Evolutionary conservation across 2,329 filamentous ascomycete species (phyloP), one percentile per base, ranked within the genome.

Genomic region (Nemania serpens): DNA sequence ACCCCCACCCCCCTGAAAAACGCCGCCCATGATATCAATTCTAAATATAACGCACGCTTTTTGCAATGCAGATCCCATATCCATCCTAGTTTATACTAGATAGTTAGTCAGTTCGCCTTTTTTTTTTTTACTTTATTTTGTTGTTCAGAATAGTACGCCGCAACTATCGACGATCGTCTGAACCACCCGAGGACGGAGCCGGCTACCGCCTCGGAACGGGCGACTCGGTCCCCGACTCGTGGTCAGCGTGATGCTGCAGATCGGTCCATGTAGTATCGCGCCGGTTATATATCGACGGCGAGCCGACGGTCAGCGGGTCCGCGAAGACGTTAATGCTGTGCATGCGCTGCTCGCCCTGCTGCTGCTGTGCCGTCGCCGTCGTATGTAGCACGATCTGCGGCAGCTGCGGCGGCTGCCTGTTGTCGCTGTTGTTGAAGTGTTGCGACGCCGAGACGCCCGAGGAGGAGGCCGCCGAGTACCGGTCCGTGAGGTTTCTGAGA

Each of bases 271-370:
- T 72, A 25, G 66, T 68, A 33, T 64, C 53, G 29, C 69, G 59
- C 2, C 59, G 53, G 13, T 62, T 46, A 13, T 59, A 59, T 2
- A 33, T 29, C 5, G 60, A 60, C 18, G 49, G 45, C 25, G 59
- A 29, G 15, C 55, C 54, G 20, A 72, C 60, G 20, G 61, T 68
- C 10, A 55, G 50, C 46, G 70, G 66, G 64, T 73, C 70, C 18
- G 69, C 69, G 58, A 71, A 73, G 55, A 73, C 58, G 22, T 71
- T 69, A 46, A 73, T 72, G 58, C 65, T 69, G 64, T 70, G 66
- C 61, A 65, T 68, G 25, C 69, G 50, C 5, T 65, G 51, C 13
- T 47, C 43, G 5, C 53, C 58, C 17, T 55, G 39, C 56, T 62
- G 15, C 36, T 39, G 11, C 36, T 39, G 36, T 10, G 36, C 36